These are phyloP conservation scores for Talaromyces sp. DNA, from an alignment of 2,329 filamentous ascomycete species.

Conservation along the genomic window DNA sequence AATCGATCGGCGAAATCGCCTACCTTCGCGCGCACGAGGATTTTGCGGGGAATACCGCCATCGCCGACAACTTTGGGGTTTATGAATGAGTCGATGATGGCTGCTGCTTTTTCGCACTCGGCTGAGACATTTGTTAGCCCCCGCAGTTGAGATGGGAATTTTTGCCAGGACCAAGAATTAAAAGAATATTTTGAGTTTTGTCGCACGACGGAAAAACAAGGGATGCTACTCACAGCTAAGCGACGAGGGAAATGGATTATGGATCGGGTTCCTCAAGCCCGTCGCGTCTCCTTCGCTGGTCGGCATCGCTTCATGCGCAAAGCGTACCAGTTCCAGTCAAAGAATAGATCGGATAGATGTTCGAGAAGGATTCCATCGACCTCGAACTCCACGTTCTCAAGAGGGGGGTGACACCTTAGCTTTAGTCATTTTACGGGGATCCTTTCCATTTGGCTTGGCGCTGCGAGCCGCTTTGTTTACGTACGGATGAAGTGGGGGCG, in stretches of 20 bases:
- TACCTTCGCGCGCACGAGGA: conserved; percentile 89
- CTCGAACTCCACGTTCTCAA: conserved; percentile 1
- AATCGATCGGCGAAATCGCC: background rate
- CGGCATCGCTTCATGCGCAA: conserved; percentile 1
- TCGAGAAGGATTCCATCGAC: background rate
- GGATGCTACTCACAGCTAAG: conserved; percentile 42
- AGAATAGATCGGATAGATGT: background rate
- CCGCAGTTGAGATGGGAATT: background rate
- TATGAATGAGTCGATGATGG: conserved; percentile 90
- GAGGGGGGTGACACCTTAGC: conserved; percentile 1
- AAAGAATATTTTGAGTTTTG: too few relatives aligned
- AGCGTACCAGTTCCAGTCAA: conserved; percentile 10
- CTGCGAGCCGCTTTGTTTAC: background rate
- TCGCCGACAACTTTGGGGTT: conserved; percentile 90
- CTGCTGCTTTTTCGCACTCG: conserved; percentile 93
- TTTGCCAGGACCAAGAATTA: too few relatives aligned
- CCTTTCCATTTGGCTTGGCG: background rate
- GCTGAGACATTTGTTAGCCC: conserved; percentile 54
- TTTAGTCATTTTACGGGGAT: conserved; percentile 3
- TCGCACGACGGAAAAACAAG: too few relatives aligned
- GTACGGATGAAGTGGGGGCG: background rate
- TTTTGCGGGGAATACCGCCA: conserved; percentile 85
- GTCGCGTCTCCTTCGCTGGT: background rate
- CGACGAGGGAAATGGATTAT: conserved; percentile 50
- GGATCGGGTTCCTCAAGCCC: conserved; percentile 26